phyloP scores from a whole-genome alignment of 371 early-diverging fungal genomes.

The Mucor plumbeus region DNA sequence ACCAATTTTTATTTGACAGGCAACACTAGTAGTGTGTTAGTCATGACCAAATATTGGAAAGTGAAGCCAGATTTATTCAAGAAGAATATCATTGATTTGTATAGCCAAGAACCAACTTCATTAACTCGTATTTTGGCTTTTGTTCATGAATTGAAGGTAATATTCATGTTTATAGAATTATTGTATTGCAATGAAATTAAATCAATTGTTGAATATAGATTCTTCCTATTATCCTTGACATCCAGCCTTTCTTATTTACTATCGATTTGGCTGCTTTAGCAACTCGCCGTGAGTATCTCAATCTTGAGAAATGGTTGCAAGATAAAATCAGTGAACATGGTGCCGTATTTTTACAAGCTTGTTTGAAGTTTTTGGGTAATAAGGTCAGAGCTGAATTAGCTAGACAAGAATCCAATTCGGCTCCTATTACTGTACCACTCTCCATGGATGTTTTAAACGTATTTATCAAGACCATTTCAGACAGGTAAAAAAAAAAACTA shows the following conservation, averaged over 20 bases:
- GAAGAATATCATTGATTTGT: slow-evolving; percentile 73
- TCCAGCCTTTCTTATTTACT: slow-evolving; percentile 72
- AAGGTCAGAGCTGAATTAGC: slow-evolving; percentile 63
- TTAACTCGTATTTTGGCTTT: slow-evolving; percentile 82
- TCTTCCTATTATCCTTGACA: slow-evolving; percentile 72
- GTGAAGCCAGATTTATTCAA: slow-evolving; percentile 65
- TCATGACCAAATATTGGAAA: slow-evolving; percentile 80
- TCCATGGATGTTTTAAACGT: slow-evolving; percentile 72
- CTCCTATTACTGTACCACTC: slow-evolving; percentile 60
- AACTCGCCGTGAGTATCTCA: slow-evolving; percentile 79
- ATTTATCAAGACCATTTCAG: slow-evolving; percentile 72
- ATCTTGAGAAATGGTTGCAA: slow-evolving; percentile 88
- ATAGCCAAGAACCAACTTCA: slow-evolving; percentile 73
- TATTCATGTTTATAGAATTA: neutral
- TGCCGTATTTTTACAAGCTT: slow-evolving; percentile 72
- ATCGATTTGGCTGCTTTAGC: slow-evolving; percentile 89
- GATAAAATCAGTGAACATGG: slow-evolving; percentile 73
- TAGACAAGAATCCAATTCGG: slow-evolving; percentile 43
- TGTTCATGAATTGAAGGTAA: slow-evolving; percentile 81
- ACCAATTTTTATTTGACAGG: slow-evolving; percentile 72
- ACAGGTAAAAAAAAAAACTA: slow-evolving; percentile 42
- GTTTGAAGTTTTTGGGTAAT: slow-evolving; percentile 79
- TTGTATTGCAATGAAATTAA: neutral
- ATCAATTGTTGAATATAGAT: slow-evolving; percentile 48
- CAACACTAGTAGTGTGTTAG: slow-evolving; percentile 71